Base-by-base conservation (phyloP, 768 basidiomycete genomes). In the Cubamyces lactineus region DNA sequence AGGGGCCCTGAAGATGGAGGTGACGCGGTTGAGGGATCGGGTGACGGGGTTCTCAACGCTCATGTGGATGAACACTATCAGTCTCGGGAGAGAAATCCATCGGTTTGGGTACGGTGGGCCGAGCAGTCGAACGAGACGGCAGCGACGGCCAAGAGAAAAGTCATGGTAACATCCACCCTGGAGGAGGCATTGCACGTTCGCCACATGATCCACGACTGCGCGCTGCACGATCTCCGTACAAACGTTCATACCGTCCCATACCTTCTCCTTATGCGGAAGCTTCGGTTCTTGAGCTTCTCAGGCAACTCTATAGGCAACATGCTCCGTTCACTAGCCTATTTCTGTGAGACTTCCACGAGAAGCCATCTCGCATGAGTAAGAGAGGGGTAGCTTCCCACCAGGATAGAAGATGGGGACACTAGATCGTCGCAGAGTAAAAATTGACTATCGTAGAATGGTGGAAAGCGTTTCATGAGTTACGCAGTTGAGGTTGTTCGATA, bases 211-310 rank as follows among this genome's bases (percentile, higher is more conserved):
- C 19, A 19, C 48, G 24, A 24, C 19, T 23, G n/a, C 43, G 57
- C 28, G 54, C 30, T 19, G 24, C 42, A 15, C 34, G 34, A 23
- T 12, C 13, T 24, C 17, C 42, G 30, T 28, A 45, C 53, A 45
- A 55, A 57, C 57, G 48, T 50, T 48, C 46, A 28, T 15, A 12
- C 39, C 5, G 41, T 28, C 49, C 41, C 57, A 17, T 45, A 51
- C 57, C 24, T 11, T 21, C 26, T 7, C 57, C 57, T 51, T 42
- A 59, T 39, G 3, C 5, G 49, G 57, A 24, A 49, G 23, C 38
- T 43, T 28, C 41, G 40, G 57, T 43, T 39, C 41, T 59, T 51
- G 49, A 59, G 57, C 49, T 59, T 59, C 57, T 51, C 49, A 50
- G 47, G 48, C 43, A 24, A 34, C 34, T 34, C 5, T 34, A 34